Base-by-base conservation (phyloP, 306 rosid species). In the Cucurbita argyrosperma region DNA sequence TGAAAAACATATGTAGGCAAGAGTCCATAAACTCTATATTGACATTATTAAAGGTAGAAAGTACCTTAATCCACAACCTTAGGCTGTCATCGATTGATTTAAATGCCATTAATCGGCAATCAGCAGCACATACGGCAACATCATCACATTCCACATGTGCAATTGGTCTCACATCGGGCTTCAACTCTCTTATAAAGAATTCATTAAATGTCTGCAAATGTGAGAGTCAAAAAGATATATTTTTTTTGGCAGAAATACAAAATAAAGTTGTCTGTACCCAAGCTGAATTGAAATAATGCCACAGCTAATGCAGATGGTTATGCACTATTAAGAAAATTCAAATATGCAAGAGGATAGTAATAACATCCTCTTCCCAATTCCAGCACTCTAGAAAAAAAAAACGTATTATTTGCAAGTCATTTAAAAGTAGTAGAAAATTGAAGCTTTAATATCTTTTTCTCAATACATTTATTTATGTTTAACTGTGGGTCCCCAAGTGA, bases 31-130 rank as follows among this genome's bases (percentile, higher is more conserved):
- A 46, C 16, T 40, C 18, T 21, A 19, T 49, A 67, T 35, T 1
- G 7, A 19, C 54, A 71, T 71, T 26, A 71, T 52, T 26, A 71
- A 51, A 68, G 47, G n/a, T 42, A 55, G 50, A 56, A 79, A 71
- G 71, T 89, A 94, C 98, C 98, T 94, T 94, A n/a, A 94, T 86
- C 97, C 98, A 94, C 82, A 90, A 88, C 82, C 98, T 85, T 77
- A 77, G 76, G 83, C 96, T 79, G 43, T 90, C 97, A 76, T 88
- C 90, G 78, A 82, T 77, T 61, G 97, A 81, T 74, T 82, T 85
- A 79, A 94, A 94, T 52, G 98, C 97, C 80, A 74, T 90, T 40
- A 94, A 85, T 80, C 98, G 97, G 82, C 97, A 77, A 84, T 94
- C 98, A 74, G 97, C 97, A 57, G 89, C 97, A 79, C 94, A 89